Conservation (phyloP, 2,329 filamentous ascomycete genomes). For the Fusarium equiseti region DNA sequence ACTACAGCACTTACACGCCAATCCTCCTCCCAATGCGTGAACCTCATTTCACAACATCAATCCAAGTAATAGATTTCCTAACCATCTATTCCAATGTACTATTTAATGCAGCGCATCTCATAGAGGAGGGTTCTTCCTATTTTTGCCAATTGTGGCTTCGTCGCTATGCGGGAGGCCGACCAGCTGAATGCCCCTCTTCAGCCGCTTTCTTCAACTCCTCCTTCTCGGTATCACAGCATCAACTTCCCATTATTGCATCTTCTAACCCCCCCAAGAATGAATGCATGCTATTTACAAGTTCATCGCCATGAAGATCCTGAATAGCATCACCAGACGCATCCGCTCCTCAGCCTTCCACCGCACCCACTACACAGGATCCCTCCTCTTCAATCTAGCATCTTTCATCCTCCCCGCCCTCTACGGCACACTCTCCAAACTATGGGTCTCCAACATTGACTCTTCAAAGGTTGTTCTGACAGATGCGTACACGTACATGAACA, state of each 20-base stretch:
- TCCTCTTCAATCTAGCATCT: slow-evolving; percentile 71
- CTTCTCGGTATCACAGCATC: neutral
- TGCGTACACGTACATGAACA: slow-evolving; percentile 76
- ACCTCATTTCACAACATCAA: no score
- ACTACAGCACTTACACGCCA: neutral
- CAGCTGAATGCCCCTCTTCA: slow-evolving; percentile 3
- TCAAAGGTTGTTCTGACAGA: slow-evolving; percentile 56
- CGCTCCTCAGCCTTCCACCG: slow-evolving; percentile 28
- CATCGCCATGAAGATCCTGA: slow-evolving; percentile 18
- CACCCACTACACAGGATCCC: slow-evolving; percentile 63
- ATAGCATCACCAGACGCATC: neutral
- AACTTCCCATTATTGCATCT: neutral
- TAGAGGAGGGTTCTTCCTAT: neutral
- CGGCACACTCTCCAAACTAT: slow-evolving; percentile 74
- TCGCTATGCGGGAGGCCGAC: slow-evolving; percentile 25
- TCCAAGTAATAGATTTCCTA: no score
- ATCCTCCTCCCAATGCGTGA: no score
- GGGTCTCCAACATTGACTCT: slow-evolving; percentile 76
- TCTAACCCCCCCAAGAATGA: accelerated
- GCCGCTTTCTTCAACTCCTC: neutral
- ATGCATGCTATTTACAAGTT: accelerated
- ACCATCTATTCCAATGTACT: no score
- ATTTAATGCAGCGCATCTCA: no score
- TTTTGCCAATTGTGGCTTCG: neutral
- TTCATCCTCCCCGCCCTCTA: slow-evolving; percentile 77